Percentiles rank a stretch among this genome's conserved stretches.
Evolutionary conservation across 208 protist species (phyloP).

Genomic region (Trypanosoma cruzi): DNA sequence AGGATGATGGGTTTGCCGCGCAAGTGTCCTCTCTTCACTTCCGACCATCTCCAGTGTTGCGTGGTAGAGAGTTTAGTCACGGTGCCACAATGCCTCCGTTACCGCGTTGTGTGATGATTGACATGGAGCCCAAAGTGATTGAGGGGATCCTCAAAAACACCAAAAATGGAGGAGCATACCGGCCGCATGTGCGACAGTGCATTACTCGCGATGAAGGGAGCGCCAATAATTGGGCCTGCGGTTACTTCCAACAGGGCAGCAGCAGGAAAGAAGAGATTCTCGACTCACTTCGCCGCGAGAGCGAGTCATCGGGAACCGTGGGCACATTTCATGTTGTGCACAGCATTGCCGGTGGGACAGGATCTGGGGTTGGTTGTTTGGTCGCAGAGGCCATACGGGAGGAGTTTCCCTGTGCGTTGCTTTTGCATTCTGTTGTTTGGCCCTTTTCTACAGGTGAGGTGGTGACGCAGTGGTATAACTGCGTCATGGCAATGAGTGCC

Average conservation of each 20-base stretch:
- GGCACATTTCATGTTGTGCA: conserved; percentile 79
- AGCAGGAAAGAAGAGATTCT: conserved; percentile 53
- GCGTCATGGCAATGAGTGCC: conserved; percentile 55
- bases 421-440: conserved; percentile 79
- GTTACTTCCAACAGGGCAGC: conserved; percentile 73
- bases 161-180: conserved; percentile 32
- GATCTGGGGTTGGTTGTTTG: conserved; percentile 84
- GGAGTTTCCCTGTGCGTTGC: conserved; percentile 49
- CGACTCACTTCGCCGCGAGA: conserved; percentile 75
- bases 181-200: conserved; percentile 59
- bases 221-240: conserved; percentile 93
- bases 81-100: conserved; percentile 28
- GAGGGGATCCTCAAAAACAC: conserved; percentile 14
- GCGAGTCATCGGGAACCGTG: conserved; percentile 67
- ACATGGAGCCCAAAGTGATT: conserved; percentile 93
- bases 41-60: conserved; percentile 31
- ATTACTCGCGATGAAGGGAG: conserved; percentile 74
- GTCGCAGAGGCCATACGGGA: conserved; percentile 73
- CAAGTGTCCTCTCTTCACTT: conserved; percentile 61
- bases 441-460: conserved; percentile 84
- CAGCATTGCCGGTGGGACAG: conserved; percentile 89
- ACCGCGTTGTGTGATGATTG: conserved; percentile 84
- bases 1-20: conserved; percentile 49
- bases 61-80: not conserved
- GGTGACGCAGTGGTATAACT: conserved; percentile 90